Evolutionary conservation across 1,284 basidiomycete species (phyloP).

Genomic region (Malassezia pachydermatis): DNA sequence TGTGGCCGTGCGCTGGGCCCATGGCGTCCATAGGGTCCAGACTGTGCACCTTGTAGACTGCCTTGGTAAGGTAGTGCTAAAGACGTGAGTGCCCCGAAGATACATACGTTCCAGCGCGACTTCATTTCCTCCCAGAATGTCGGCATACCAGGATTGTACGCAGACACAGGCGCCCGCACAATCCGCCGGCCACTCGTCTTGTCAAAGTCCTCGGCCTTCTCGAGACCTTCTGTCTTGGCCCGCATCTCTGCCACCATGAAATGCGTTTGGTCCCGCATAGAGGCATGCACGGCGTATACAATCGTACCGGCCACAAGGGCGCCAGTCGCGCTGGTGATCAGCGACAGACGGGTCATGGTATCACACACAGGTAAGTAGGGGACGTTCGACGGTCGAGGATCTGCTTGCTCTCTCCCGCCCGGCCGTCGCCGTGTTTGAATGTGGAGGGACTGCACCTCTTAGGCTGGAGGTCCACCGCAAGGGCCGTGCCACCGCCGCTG

Average conservation of each 20-base stretch:
- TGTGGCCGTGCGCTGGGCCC: not conserved
- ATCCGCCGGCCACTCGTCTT: constrained; percentile 2
- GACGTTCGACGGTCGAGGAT: too few relatives aligned
- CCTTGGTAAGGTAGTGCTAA: constrained; percentile 7
- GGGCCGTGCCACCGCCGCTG: not conserved
- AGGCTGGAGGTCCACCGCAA: not conserved
- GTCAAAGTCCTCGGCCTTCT: constrained; percentile 9
- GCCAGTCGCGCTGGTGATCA: constrained; percentile 9
- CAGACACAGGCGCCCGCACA: not conserved
- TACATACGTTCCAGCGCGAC: constrained; percentile 17
- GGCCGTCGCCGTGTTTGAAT: too few relatives aligned
- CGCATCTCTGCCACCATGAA: constrained; percentile 12
- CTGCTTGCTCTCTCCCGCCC: too few relatives aligned
- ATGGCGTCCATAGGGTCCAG: not conserved
- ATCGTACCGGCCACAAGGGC: constrained; percentile 9
- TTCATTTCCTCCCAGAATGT: constrained; percentile 18
- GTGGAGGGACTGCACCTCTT: not conserved
- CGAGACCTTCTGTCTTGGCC: constrained; percentile 1
- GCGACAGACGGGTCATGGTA: constrained; percentile 2
- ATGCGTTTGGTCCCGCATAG: constrained; percentile 15
- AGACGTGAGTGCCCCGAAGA: not conserved
- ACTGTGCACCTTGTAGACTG: not conserved
- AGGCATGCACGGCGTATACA: constrained; percentile 11
- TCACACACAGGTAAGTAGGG: too few relatives aligned
- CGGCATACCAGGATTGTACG: constrained; percentile 11